These are phyloP conservation scores for Metrosideros polymorpha DNA, from an alignment of 441 rosid genomes.

Conservation along the genomic window DNA sequence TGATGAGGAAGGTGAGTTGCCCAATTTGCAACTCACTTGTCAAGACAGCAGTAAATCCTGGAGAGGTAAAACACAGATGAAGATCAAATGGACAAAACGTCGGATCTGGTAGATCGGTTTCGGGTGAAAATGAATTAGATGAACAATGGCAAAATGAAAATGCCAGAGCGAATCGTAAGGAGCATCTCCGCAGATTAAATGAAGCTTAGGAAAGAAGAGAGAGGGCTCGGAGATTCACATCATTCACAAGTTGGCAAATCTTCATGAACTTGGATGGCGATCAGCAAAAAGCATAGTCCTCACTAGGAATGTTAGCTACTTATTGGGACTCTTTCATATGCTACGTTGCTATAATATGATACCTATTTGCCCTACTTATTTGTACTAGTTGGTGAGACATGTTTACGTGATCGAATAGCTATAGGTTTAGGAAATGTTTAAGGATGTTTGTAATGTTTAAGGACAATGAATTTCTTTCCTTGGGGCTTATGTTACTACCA, in stretches of 20 bases:
- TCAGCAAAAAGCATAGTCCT: too few species aligned
- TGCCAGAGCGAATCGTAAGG: conserved; percentile 13
- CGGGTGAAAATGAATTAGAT: conserved; percentile 20
- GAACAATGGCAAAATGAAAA: conserved; percentile 12
- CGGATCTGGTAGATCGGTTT: conserved; percentile 5
- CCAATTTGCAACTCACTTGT: conserved; percentile 39
- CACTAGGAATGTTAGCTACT: too few species aligned
- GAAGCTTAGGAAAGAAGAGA: conserved; percentile 69
- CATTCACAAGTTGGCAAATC: conserved; percentile 79
- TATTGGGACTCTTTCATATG: too few species aligned
- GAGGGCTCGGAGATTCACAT: conserved; percentile 69
- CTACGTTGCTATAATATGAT: too few species aligned
- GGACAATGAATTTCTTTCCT: too few species aligned
- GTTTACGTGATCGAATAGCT: too few species aligned
- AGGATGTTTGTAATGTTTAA: too few species aligned
- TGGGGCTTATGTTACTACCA: too few species aligned
- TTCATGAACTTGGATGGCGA: too few species aligned
- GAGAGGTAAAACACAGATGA: conserved; percentile 26
- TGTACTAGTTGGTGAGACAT: too few species aligned
- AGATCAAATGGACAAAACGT: conserved; percentile 16
- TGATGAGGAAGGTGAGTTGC: conserved; percentile 44
- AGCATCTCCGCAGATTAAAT: conserved; percentile 33
- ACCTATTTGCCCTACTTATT: too few species aligned
- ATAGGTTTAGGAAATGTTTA: too few species aligned
- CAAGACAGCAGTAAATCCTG: conserved; percentile 62